Evolutionary conservation across 2,329 filamentous ascomycete species (phyloP).

Genomic region (Sodiomyces alkalinus): DNA sequence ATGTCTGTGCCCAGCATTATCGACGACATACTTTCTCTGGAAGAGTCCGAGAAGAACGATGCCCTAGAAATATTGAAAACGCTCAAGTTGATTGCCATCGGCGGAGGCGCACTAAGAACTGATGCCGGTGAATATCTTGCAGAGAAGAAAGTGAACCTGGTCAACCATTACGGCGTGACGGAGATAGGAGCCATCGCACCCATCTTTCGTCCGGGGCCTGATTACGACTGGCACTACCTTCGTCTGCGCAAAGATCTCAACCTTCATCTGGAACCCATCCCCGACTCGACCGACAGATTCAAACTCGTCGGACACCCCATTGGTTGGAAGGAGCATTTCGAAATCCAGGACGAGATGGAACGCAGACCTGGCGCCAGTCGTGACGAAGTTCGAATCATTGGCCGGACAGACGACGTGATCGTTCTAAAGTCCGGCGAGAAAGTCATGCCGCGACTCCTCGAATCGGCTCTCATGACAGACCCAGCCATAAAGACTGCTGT

Average conservation of each 20-base stretch:
- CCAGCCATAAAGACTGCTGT: slow-evolving; percentile 8
- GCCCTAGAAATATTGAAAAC: slow-evolving; percentile 7
- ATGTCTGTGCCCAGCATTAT: slow-evolving; percentile 20
- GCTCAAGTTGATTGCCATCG: slow-evolving; percentile 16
- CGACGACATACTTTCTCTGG: slow-evolving; percentile 14
- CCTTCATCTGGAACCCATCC: slow-evolving; percentile 11
- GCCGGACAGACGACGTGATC: slow-evolving; percentile 17
- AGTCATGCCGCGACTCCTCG: slow-evolving; percentile 10
- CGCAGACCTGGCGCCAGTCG: slow-evolving; percentile 9
- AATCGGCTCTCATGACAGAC: slow-evolving; percentile 8
- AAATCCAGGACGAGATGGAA: slow-evolving; percentile 17
- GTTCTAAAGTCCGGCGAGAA: slow-evolving; percentile 13
- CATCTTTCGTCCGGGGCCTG: slow-evolving; percentile 14
- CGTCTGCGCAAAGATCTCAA: slow-evolving; percentile 16
- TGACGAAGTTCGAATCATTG: slow-evolving; percentile 13
- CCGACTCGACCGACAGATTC: slow-evolving; percentile 9
- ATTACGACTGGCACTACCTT: slow-evolving; percentile 17
- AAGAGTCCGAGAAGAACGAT: slow-evolving; percentile 1
- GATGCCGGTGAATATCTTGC: slow-evolving; percentile 11
- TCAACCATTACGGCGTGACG: slow-evolving; percentile 20
- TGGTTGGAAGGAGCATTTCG: slow-evolving; percentile 13
- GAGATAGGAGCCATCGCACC: slow-evolving; percentile 18
- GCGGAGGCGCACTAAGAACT: slow-evolving; percentile 15
- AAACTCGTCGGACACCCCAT: slow-evolving; percentile 14
- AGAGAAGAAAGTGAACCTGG: slow-evolving; percentile 11